phyloP scores from a whole-genome alignment of 805 yeast genomes.

The Torulaspora franciscae region DNA sequence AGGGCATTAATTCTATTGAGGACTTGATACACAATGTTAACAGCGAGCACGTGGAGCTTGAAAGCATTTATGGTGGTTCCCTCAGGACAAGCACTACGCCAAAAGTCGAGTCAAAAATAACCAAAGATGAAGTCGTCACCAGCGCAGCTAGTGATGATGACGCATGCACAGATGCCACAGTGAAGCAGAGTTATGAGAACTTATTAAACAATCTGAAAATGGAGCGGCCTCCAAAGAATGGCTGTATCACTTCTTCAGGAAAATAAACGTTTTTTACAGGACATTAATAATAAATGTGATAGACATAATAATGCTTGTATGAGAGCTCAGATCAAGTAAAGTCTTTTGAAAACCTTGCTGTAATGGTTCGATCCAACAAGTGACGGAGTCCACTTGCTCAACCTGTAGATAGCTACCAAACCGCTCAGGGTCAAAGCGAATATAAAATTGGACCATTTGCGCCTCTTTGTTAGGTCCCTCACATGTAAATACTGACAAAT shows the following conservation, averaged over 20 bases:
- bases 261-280: neutral
- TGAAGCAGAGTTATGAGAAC: conserved; percentile 72
- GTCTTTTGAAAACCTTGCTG: conserved; percentile 10
- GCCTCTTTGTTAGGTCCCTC: conserved; percentile 18
- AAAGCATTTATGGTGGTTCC: conserved; percentile 42
- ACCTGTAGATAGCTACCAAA: conserved; percentile 18
- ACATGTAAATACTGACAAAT: conserved; percentile 20
- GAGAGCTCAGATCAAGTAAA: conserved; percentile 3
- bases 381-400: conserved; percentile 11
- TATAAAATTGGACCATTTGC: conserved; percentile 19
- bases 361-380: conserved; percentile 13
- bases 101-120: neutral
- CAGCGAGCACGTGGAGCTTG: conserved; percentile 47
- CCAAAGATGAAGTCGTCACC: neutral
- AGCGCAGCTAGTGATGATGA: conserved; percentile 18
- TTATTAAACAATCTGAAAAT: conserved; percentile 59
- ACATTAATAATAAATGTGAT: conserved; percentile 2
- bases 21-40: conserved; percentile 64
- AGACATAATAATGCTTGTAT: neutral
- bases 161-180: conserved; percentile 35
- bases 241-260: neutral
- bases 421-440: conserved; percentile 15
- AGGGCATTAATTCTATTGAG: conserved; percentile 65
- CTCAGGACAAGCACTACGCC: conserved; percentile 6
- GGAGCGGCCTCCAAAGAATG: conserved; percentile 12